These are phyloP conservation scores for Mycena floridula DNA, from an alignment of 768 basidiomycete genomes.

Conservation along the genomic window DNA sequence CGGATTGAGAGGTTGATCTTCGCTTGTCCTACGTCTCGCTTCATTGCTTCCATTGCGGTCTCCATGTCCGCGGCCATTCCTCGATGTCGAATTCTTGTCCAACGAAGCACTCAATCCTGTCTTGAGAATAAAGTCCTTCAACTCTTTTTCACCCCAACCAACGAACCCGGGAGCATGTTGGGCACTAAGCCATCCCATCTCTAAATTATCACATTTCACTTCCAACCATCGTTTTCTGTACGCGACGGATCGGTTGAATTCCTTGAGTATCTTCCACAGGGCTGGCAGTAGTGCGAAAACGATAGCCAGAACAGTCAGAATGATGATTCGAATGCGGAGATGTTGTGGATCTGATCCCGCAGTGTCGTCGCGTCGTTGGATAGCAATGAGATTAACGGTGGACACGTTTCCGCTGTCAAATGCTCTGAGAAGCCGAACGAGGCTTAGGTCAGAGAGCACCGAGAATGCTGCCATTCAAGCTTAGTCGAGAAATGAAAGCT, in stretches of 20 bases:
- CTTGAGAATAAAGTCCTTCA: constrained; percentile 66
- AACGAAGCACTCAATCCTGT: constrained; percentile 59
- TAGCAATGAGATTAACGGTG: constrained; percentile 20
- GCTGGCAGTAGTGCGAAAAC: constrained; percentile 61
- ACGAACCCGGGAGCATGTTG: constrained; percentile 58
- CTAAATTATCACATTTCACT: constrained; percentile 58
- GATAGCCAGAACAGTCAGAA: constrained; percentile 57
- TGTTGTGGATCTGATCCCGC: constrained; percentile 32
- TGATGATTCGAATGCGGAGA: constrained; percentile 58
- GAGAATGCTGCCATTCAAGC: no score
- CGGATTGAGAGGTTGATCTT: constrained; percentile 34
- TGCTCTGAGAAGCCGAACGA: constrained; percentile 66
- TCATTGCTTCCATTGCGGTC: constrained; percentile 16
- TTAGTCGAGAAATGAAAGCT: no score
- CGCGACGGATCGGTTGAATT: constrained; percentile 51
- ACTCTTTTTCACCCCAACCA: constrained; percentile 65
- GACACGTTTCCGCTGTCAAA: constrained; percentile 39
- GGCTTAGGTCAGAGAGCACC: constrained; percentile 66
- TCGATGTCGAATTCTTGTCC: constrained; percentile 22
- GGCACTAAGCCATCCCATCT: constrained; percentile 72
- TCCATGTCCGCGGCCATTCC: constrained; percentile 21
- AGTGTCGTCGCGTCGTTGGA: constrained; percentile 28
- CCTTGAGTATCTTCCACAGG: constrained; percentile 55
- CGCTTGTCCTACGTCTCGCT: constrained; percentile 18
- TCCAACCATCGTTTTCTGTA: constrained; percentile 57